phyloP scores from a whole-genome alignment of 768 basidiomycete species.

The Polyporus arcularius region DNA sequence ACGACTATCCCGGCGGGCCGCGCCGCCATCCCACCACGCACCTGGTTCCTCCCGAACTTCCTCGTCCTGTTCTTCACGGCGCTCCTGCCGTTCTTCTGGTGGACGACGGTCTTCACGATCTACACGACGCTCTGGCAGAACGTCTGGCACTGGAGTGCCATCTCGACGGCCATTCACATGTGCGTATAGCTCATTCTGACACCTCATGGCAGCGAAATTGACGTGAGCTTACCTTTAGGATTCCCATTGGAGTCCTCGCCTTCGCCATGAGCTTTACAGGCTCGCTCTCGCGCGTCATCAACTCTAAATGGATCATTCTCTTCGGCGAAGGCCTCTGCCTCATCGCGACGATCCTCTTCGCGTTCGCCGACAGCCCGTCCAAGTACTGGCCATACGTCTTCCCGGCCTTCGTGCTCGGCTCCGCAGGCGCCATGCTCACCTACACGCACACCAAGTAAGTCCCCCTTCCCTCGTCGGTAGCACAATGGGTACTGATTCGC shows the following conservation, averaged over 20 bases:
- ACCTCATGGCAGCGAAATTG: background rate
- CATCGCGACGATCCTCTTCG: conserved; percentile 42
- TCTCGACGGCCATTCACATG: conserved; percentile 43
- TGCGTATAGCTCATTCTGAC: conserved; percentile 12
- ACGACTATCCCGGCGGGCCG: conserved; percentile 34
- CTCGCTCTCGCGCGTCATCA: conserved; percentile 34
- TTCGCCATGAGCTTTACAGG: conserved; percentile 42
- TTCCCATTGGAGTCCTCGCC: conserved; percentile 44
- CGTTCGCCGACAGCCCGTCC: conserved; percentile 40
- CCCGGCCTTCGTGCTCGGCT: conserved; percentile 51
- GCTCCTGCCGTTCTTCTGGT: conserved; percentile 43
- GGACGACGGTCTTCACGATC: conserved; percentile 35
- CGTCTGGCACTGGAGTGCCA: conserved; percentile 36
- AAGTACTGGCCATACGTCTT: conserved; percentile 51
- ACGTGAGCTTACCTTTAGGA: conserved; percentile 11
- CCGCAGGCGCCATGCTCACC: conserved; percentile 45
- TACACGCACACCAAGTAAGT: conserved; percentile 53
- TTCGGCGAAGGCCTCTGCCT: conserved; percentile 40
- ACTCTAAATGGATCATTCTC: conserved; percentile 49
- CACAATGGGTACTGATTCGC: background rate
- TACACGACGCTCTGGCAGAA: conserved; percentile 39
- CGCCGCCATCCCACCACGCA: conserved; percentile 38
- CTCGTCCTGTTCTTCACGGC: conserved; percentile 37
- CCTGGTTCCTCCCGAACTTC: conserved; percentile 43
- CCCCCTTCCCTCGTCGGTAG: background rate